Evolutionary conservation across 73 alveolate genomes (phyloP).

Genomic region (Paraurostyla sp.): DNA sequence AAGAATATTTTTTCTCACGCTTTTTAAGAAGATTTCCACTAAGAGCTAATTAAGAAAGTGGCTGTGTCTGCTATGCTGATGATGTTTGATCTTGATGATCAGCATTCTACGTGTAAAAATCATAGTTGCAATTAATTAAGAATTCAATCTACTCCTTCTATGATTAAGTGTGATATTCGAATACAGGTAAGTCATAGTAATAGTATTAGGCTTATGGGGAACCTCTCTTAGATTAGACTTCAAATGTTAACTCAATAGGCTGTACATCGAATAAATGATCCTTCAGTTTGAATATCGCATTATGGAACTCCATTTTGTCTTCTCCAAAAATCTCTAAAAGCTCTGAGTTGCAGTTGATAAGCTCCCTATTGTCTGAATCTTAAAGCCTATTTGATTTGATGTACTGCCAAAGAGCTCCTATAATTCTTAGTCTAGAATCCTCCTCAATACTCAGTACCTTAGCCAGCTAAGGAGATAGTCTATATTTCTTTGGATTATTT

Average conservation of each 20-base stretch:
- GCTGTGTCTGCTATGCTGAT: not conserved
- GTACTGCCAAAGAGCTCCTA: conserved; percentile 78
- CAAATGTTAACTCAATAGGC: conserved; percentile 61
- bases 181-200: conserved; percentile 47
- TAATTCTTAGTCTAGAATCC: conserved; percentile 60
- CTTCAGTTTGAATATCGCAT: conserved; percentile 43
- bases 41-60: not conserved
- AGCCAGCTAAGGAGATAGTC: conserved; percentile 53
- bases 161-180: conserved; percentile 43
- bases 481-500: conserved; percentile 70
- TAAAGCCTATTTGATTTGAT: conserved; percentile 72
- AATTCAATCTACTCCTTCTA: conserved; percentile 60
- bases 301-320: conserved; percentile 69
- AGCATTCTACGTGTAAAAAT: conserved; percentile 12
- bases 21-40: conserved; percentile 45
- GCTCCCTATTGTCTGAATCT: conserved; percentile 73
- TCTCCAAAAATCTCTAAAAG: conserved; percentile 70
- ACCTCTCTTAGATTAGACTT: conserved; percentile 15
- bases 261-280: conserved; percentile 65
- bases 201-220: not conserved
- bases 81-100: not conserved
- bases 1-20: conserved; percentile 47
- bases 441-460: conserved; percentile 65
- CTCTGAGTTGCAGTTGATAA: conserved; percentile 70
- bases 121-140: conserved; percentile 59